Conservation (phyloP, 2,329 filamentous ascomycete species). For the Ophiostoma sp. region DNA sequence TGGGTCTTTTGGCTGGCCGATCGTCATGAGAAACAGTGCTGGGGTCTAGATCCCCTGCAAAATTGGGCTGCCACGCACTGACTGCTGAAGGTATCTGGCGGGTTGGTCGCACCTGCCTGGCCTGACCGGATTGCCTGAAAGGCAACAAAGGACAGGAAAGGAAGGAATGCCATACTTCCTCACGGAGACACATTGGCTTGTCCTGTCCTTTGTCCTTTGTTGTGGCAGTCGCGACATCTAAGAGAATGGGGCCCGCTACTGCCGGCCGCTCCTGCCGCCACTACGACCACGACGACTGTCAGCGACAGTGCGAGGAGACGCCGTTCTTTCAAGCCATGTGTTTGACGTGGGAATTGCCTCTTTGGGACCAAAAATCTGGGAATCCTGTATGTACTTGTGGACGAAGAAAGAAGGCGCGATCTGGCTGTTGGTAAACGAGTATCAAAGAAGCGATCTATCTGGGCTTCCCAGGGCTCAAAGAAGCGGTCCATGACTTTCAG, state of each 20-base stretch:
- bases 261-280: background rate
- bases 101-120: background rate
- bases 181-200: background rate
- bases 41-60: constrained; percentile 5
- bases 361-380: background rate
- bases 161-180: background rate
- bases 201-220: background rate
- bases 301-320: background rate
- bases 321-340: background rate
- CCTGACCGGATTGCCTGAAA: background rate
- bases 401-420: background rate
- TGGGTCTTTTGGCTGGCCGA: background rate
- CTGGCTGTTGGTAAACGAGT: background rate
- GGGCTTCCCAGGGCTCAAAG: background rate
- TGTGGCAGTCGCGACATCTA: background rate
- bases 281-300: background rate
- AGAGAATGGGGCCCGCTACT: background rate
- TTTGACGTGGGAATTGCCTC: background rate
- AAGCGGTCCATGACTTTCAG: background rate
- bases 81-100: background rate
- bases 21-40: constrained; percentile 1
- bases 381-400: background rate
- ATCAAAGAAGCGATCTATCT: background rate
- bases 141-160: background rate
- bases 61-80: constrained; percentile 4